Conservation (phyloP, 768 basidiomycete species). For the Dacryopinax spathularia region DNA sequence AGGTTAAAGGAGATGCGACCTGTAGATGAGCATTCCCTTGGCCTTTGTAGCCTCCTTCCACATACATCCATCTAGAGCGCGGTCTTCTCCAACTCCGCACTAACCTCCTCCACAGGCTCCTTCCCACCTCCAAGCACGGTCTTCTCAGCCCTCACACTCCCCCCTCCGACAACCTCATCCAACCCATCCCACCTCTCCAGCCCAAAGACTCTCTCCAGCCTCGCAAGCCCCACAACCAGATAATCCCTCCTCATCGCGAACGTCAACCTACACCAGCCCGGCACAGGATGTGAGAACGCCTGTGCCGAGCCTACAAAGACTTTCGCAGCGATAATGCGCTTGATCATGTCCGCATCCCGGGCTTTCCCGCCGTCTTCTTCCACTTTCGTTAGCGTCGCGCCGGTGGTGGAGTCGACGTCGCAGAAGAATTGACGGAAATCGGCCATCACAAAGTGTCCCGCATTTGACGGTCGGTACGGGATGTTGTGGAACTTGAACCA, state of each 20-base stretch:
- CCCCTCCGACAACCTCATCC: background rate
- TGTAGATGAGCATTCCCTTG: too few species aligned
- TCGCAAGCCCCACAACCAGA: background rate
- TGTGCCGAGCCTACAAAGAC: background rate
- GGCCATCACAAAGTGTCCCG: conserved; percentile 15
- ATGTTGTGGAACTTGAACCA: conserved; percentile 13
- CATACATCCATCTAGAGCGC: background rate
- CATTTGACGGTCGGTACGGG: conserved; percentile 10
- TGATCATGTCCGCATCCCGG: background rate
- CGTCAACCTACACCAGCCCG: background rate
- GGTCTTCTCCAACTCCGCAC: background rate
- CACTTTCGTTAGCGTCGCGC: background rate
- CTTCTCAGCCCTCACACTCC: too few species aligned
- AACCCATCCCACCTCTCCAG: background rate
- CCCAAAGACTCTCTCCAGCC: background rate
- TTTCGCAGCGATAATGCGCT: background rate
- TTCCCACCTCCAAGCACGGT: too few species aligned
- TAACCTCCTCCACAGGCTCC: background rate
- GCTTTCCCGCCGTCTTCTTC: conserved; percentile 2
- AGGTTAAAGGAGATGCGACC: background rate
- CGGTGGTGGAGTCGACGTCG: background rate
- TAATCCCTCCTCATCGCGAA: conserved; percentile 1
- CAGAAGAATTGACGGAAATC: conserved; percentile 11
- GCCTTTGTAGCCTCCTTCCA: too few species aligned
- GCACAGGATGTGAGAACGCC: background rate